Evolutionary conservation across 176 grass and related monocot species (phyloP).

Genomic region (Carex myosuroides): DNA sequence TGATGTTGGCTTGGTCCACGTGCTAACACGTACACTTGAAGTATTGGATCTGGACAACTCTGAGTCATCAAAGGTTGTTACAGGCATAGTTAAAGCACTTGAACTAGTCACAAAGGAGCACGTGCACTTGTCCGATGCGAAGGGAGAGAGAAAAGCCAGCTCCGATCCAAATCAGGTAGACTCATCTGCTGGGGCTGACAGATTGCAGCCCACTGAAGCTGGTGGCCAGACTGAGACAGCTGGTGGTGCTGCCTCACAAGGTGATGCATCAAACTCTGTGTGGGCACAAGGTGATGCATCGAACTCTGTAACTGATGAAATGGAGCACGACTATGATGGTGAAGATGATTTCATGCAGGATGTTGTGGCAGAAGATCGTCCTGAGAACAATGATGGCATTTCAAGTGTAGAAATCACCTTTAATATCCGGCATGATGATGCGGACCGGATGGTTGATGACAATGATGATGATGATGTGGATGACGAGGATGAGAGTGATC

Average conservation of each 20-base stretch:
- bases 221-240: slow-evolving; percentile 46
- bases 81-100: slow-evolving; percentile 73
- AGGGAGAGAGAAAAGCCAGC: slow-evolving; percentile 53
- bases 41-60: slow-evolving; percentile 82
- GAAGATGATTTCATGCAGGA: slow-evolving; percentile 98
- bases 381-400: slow-evolving; percentile 50
- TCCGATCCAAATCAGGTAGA: slow-evolving; percentile 49
- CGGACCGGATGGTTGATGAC: slow-evolving; percentile 82
- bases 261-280: slow-evolving; percentile 53
- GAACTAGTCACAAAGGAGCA: slow-evolving; percentile 91
- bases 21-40: slow-evolving; percentile 58
- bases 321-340: slow-evolving; percentile 80
- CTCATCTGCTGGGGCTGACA: slow-evolving; percentile 36
- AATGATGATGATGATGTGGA: slow-evolving; percentile 76
- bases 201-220: slow-evolving; percentile 61
- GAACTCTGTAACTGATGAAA: slow-evolving; percentile 75
- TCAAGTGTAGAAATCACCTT: slow-evolving; percentile 94
- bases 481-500: slow-evolving; percentile 63
- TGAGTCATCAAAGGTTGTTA: slow-evolving; percentile 88
- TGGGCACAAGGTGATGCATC: slow-evolving; percentile 32
- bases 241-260: slow-evolving; percentile 53
- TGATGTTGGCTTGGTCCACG: slow-evolving; percentile 74
- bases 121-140: slow-evolving; percentile 63
- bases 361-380: slow-evolving; percentile 63
- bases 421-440: slow-evolving; percentile 63